A percentile compares a stretch with the other conserved stretches of the same genome.
phyloP scores from a whole-genome alignment of 129 eudicot species.

The Lactuca saligna region DNA sequence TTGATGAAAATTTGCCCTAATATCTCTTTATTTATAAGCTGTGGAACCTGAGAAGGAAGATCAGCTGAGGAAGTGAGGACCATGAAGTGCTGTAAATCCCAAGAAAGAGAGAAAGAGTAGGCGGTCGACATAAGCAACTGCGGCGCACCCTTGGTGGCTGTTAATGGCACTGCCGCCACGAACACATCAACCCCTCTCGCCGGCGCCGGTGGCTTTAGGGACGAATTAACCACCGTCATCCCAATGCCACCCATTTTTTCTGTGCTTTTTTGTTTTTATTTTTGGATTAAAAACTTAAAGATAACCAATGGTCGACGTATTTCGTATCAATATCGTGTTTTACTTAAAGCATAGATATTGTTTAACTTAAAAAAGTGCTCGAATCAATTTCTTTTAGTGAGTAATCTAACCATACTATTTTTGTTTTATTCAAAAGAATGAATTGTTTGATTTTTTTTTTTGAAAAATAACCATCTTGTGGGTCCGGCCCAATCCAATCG shows the following conservation, averaged over 20 bases:
- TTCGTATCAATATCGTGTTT: no score
- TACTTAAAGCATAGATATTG: no score
- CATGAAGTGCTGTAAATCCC: conserved; percentile 86
- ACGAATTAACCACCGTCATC: conserved; percentile 17
- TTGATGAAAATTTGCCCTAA: neutral
- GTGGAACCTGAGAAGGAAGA: conserved; percentile 43
- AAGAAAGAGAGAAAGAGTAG: conserved; percentile 53
- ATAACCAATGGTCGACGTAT: neutral
- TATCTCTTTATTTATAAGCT: neutral
- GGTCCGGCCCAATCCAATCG: no score
- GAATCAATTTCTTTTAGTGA: no score
- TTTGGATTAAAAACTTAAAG: neutral
- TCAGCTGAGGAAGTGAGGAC: conserved; percentile 58
- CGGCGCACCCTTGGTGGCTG: conserved; percentile 66
- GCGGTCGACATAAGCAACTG: conserved; percentile 70
- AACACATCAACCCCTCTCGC: conserved; percentile 46
- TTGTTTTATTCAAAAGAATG: no score
- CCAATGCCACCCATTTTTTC: conserved; percentile 22
- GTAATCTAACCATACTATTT: no score
- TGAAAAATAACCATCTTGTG: no score
- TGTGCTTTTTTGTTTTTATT: neutral
- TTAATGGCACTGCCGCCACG: conserved; percentile 72
- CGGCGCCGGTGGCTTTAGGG: conserved; percentile 20
- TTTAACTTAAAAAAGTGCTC: no score
- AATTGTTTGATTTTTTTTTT: no score